Base-by-base conservation (phyloP, 768 basidiomycete genomes). In the Termitomyces sp. region DNA sequence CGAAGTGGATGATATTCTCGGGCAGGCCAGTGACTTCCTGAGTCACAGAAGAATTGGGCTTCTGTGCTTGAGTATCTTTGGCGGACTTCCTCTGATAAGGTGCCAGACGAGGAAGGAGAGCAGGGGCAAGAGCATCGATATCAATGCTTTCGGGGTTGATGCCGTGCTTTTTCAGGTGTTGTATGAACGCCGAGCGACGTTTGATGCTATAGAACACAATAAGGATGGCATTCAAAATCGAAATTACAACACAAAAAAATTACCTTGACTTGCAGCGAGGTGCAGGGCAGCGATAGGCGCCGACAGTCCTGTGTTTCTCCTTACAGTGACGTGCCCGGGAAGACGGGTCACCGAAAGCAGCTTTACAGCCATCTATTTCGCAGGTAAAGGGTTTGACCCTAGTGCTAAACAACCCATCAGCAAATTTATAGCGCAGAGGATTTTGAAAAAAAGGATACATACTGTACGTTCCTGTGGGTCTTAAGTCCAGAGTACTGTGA, bases 391-490 rank as follows among this genome's bases (percentile, higher is more conserved):
- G 86, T 66, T 80, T 83, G 10, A 55, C 68, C 43, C 71, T 72
- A 14, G 82, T 78, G 55, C 85, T 87, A 53, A 47, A 37, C 16
- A 27, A 10, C 8, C 23, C 3, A 6, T 39, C 39, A 35, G 34
- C 8, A 53, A 11, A 51, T 62, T 28, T 56, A 50, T 27, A 10
- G 21, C 48, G 28, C 17, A 35, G 37, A 40, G 27, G 34, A 21
- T 21, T n/a, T n/a, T n/a, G n/a, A n/a, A 32, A 57, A 14, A 25
- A 17, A 52, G 59, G 52, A 25, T 12, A 68, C 85, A 58, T 68
- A 90, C 89, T 90, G 89, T 19, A 73, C 73, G 57, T 89, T 90
- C 52, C 59, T 55, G 59, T 90, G 89, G 1, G 82, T 85, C 59
- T 80, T 82, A 52, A 89, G 71, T 2, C 79, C 83, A 2, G 82